Conservation (phyloP, 73 alveolate species). For the Breviolum minutum region DNA sequence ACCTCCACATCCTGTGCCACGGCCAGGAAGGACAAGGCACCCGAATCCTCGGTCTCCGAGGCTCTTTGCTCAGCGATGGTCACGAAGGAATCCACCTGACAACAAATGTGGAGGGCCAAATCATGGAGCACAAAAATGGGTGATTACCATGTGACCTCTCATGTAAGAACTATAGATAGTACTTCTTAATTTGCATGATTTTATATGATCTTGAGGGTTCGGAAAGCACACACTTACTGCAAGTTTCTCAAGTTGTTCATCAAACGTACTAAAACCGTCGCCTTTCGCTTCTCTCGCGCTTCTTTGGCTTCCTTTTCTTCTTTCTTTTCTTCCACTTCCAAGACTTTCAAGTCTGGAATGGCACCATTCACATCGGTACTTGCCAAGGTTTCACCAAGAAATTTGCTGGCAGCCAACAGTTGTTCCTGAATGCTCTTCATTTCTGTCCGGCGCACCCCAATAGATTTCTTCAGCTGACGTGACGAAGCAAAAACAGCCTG, state of each 20-base stretch:
- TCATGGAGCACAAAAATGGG: not conserved
- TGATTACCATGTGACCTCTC: not conserved
- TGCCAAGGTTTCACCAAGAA: not conserved
- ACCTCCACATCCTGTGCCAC: not conserved
- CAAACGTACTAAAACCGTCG: too few species aligned
- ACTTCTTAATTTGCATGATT: too few species aligned
- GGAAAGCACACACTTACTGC: too few species aligned
- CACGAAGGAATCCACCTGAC: conserved; percentile 6
- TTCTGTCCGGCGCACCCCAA: not conserved
- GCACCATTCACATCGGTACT: not conserved
- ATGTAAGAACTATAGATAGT: not conserved
- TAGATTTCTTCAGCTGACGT: conserved; percentile 19
- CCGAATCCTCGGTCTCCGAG: not conserved
- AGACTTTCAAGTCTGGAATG: not conserved
- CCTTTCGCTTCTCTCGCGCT: not conserved
- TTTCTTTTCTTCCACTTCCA: conserved; percentile 3
- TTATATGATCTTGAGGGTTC: too few species aligned
- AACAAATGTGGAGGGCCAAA: not conserved
- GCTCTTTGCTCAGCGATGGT: conserved; percentile 8
- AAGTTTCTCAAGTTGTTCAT: too few species aligned
- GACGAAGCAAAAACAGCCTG: not conserved
- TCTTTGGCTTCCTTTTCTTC: conserved; percentile 12
- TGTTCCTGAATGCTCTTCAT: conserved; percentile 29
- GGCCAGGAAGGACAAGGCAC: conserved; percentile 7
- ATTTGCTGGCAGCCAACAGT: conserved; percentile 15